A percentile compares a stretch with the other conserved stretches of the same genome.
These are phyloP conservation scores for Afroboletus lepidellus DNA, from an alignment of 1,284 basidiomycete genomes.

Conservation along the genomic window DNA sequence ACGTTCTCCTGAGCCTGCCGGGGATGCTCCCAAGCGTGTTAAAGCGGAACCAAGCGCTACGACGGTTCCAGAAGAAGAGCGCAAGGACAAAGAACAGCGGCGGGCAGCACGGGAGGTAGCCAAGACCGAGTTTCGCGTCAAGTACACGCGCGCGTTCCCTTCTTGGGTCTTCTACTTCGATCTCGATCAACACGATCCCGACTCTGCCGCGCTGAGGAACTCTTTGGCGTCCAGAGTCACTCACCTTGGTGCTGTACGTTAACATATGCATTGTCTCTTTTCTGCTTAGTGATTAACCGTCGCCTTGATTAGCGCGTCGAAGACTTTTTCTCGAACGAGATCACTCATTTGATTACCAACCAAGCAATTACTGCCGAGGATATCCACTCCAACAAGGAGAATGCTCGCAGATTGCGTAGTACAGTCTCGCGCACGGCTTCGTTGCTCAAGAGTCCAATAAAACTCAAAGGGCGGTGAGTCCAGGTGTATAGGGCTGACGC, in stretches of 20 bases:
- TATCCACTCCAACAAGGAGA: constrained; percentile 61
- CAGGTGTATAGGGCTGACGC: neutral
- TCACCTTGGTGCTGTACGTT: constrained; percentile 77
- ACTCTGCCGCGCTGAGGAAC: constrained; percentile 44
- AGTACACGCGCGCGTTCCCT: constrained; percentile 86
- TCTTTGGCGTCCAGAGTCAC: constrained; percentile 55
- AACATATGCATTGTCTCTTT: neutral
- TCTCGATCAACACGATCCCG: constrained; percentile 54
- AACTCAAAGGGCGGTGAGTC: constrained; percentile 55
- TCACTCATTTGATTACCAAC: constrained; percentile 86
- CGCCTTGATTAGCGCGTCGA: constrained; percentile 60
- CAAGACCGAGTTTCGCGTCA: constrained; percentile 74
- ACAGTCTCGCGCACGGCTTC: constrained; percentile 24
- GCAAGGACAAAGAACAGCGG: constrained; percentile 42
- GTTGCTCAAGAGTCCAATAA: constrained; percentile 63
- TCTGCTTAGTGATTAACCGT: neutral
- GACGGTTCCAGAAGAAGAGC: constrained; percentile 30
- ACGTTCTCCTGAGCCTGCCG: constrained; percentile 57
- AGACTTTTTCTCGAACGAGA: constrained; percentile 81
- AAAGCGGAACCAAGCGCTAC: constrained; percentile 22
- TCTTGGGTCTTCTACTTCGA: constrained; percentile 87
- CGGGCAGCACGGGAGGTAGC: constrained; percentile 56
- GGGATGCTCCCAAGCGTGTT: constrained; percentile 39
- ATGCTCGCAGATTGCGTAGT: constrained; percentile 38
- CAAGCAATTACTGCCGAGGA: constrained; percentile 42